These are phyloP conservation scores for Rhododendron vialii DNA, from an alignment of 148 eudicot species.

Conservation along the genomic window DNA sequence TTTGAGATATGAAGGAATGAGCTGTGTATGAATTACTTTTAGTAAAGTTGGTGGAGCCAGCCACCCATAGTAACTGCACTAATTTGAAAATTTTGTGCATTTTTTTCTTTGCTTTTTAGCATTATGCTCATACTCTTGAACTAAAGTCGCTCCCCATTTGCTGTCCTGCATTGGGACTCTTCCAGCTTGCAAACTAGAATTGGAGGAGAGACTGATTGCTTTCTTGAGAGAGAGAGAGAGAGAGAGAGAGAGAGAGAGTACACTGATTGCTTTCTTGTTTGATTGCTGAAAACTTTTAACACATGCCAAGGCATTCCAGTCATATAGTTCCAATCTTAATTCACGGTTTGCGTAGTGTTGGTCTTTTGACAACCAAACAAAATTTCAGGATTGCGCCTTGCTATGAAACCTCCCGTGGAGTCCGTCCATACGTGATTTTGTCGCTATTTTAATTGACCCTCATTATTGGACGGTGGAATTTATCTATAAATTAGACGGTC, in stretches of 20 bases:
- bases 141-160: neutral
- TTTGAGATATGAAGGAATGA: neutral
- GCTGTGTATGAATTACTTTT: neutral
- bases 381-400: neutral
- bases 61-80: conserved; percentile 2
- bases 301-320: neutral
- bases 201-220: neutral
- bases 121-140: neutral
- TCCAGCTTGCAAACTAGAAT: neutral
- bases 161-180: neutral
- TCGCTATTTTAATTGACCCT: neutral
- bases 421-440: neutral
- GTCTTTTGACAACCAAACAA: neutral
- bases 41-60: conserved; percentile 8
- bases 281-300: neutral
- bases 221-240: neutral
- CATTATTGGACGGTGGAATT: too few species aligned
- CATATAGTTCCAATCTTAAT: neutral
- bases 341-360: neutral
- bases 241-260: neutral
- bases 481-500: too few species aligned
- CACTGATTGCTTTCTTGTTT: neutral
- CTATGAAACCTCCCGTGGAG: neutral
- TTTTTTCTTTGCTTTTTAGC: neutral
- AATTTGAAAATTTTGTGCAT: neutral